phyloP scores from a whole-genome alignment of 2,329 filamentous ascomycete genomes.

The Sphaceloma murrayae region DNA sequence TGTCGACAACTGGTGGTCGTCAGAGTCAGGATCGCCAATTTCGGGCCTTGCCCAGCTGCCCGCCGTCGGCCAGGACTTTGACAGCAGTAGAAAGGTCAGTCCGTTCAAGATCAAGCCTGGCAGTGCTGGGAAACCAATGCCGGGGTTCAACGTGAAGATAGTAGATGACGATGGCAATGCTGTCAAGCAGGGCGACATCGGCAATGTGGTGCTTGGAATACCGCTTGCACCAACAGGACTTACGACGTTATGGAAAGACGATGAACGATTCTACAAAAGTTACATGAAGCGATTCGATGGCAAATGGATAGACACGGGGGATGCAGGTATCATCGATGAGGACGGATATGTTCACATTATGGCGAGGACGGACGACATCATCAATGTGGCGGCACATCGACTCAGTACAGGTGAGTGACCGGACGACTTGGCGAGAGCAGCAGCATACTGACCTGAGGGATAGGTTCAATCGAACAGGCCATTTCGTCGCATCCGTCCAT shows the following conservation, averaged over 20 bases:
- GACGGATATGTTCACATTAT: slow-evolving; percentile 55
- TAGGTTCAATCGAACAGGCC: slow-evolving; percentile 81
- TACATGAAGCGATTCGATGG: slow-evolving; percentile 77
- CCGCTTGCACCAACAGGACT: slow-evolving; percentile 81
- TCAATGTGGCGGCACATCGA: slow-evolving; percentile 90
- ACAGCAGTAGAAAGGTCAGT: slow-evolving; percentile 32
- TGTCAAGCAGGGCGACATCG: slow-evolving; percentile 64
- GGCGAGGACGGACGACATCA: slow-evolving; percentile 68
- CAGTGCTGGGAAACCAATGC: slow-evolving; percentile 82
- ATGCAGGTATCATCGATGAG: slow-evolving; percentile 75
- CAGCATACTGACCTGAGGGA: slow-evolving; percentile 17
- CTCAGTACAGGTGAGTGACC: slow-evolving; percentile 78
- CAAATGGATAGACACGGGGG: slow-evolving; percentile 82
- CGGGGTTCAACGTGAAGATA: slow-evolving; percentile 77
- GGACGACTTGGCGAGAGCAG: slow-evolving; percentile 24
- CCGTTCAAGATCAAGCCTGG: slow-evolving; percentile 65
- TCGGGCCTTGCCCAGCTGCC: slow-evolving; percentile 56
- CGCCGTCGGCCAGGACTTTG: slow-evolving; percentile 48
- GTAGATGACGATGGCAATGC: slow-evolving; percentile 73
- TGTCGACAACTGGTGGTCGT: slow-evolving; percentile 67
- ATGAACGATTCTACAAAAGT: slow-evolving; percentile 72
- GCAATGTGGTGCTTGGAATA: slow-evolving; percentile 77
- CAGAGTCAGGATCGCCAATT: slow-evolving; percentile 60
- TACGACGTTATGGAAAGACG: slow-evolving; percentile 75
- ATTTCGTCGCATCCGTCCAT: slow-evolving; percentile 71